Percentiles rank a stretch among this genome's conserved stretches.
Evolutionary conservation across 768 basidiomycete species (phyloP).

Genomic region (Mycena capillaripes): DNA sequence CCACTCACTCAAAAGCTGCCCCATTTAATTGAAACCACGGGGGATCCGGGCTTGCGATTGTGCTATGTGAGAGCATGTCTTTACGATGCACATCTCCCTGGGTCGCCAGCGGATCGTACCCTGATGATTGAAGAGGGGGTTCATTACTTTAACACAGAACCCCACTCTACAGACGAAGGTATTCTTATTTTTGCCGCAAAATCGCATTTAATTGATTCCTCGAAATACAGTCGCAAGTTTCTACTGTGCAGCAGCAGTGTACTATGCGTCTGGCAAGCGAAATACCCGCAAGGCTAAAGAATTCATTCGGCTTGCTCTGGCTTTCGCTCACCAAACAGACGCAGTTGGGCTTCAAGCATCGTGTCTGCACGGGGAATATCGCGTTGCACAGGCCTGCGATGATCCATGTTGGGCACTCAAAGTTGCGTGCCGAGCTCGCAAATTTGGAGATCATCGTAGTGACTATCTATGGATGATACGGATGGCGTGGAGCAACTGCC

Average conservation of each 20-base stretch:
- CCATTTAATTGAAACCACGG: not conserved
- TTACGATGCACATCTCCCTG: not conserved
- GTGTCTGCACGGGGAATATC: not conserved
- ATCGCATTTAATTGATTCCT: not conserved
- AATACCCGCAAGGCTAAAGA: not conserved
- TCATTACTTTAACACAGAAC: not conserved
- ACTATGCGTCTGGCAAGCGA: not conserved
- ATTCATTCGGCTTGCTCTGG: not conserved
- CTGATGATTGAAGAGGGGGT: not conserved
- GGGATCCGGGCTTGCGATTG: slow-evolving; percentile 4
- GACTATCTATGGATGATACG: not conserved
- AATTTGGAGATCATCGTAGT: not conserved
- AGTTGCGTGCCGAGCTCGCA: not conserved
- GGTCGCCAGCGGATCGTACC: not conserved
- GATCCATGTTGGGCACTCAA: not conserved
- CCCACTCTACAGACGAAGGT: not conserved
- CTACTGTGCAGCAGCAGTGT: not conserved
- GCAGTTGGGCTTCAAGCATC: not conserved
- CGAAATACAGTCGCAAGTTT: not conserved
- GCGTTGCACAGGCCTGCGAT: not conserved
- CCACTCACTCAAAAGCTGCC: not conserved
- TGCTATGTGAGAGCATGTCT: not conserved
- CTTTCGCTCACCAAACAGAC: not conserved
- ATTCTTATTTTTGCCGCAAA: not conserved
- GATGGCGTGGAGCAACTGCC: not conserved